Evolutionary conservation across 1,284 basidiomycete species (phyloP).

Genomic region (Albatrellus sp.): DNA sequence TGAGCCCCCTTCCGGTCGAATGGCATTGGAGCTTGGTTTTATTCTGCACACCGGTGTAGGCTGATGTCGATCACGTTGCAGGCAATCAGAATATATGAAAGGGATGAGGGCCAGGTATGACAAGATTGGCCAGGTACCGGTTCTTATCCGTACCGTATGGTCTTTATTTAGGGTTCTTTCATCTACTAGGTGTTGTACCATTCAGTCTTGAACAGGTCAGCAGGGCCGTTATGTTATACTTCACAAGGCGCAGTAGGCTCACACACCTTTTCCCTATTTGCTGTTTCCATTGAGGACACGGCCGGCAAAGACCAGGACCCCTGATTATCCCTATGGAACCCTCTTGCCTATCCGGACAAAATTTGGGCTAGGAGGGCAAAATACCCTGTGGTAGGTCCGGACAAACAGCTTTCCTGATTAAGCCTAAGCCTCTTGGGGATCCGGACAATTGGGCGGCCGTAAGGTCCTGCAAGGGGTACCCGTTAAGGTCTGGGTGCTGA

Average conservation of each 20-base stretch:
- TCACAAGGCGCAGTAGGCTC: not conserved
- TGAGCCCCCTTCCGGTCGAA: not conserved
- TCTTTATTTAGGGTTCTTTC: slow-evolving; percentile 3
- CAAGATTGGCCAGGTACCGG: slow-evolving; percentile 24
- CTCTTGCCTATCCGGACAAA: too few relatives aligned
- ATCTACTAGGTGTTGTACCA: not conserved
- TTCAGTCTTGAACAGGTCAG: slow-evolving; percentile 21
- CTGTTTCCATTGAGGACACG: slow-evolving; percentile 24
- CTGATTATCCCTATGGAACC: too few relatives aligned
- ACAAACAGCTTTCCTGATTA: too few relatives aligned
- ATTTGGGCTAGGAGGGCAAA: too few relatives aligned
- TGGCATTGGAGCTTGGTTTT: not conserved
- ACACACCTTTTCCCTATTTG: slow-evolving; percentile 9
- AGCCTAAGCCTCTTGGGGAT: too few relatives aligned
- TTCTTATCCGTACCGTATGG: slow-evolving; percentile 42
- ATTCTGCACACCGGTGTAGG: slow-evolving; percentile 24
- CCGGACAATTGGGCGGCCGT: too few relatives aligned
- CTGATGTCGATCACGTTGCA: slow-evolving; percentile 29
- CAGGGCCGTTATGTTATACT: slow-evolving; percentile 18
- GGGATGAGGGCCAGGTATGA: slow-evolving; percentile 31
- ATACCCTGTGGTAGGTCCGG: too few relatives aligned
- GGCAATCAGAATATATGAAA: slow-evolving; percentile 30
- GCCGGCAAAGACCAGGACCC: too few relatives aligned
- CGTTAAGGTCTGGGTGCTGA: too few relatives aligned
- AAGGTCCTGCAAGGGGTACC: too few relatives aligned